Percentiles rank a stretch among this genome's conserved stretches.
These are phyloP conservation scores for Cytospora mali DNA, from an alignment of 2,329 filamentous ascomycete genomes.

Conservation along the genomic window DNA sequence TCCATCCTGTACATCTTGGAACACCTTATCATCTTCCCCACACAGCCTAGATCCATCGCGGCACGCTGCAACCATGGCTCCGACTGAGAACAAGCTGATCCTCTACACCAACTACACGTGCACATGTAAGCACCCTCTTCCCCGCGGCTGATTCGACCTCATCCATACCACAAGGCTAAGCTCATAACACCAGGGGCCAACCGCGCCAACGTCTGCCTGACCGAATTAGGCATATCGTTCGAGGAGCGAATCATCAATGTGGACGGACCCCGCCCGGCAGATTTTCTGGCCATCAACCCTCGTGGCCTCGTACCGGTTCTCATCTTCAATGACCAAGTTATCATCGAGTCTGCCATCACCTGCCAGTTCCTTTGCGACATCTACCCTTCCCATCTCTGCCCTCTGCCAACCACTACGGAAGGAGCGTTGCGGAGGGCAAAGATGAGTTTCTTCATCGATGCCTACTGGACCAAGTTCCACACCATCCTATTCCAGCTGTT, in stretches of 20 bases:
- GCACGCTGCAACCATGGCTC: conserved; percentile 27
- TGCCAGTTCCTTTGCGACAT: conserved; percentile 68
- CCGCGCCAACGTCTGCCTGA: conserved; percentile 68
- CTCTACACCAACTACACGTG: conserved; percentile 70
- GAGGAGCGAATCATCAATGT: conserved; percentile 73
- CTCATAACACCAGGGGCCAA: conserved; percentile 59
- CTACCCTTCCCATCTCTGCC: conserved; percentile 67
- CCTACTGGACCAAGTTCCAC: conserved; percentile 65
- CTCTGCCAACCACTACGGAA: conserved; percentile 48
- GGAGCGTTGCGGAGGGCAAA: conserved; percentile 62
- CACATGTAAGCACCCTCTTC: conserved; percentile 50
- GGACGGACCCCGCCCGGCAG: conserved; percentile 63
- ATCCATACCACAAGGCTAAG: not conserved
- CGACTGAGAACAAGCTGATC: conserved; percentile 52
- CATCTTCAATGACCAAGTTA: conserved; percentile 64
- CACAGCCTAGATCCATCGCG: not conserved
- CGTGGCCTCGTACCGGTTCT: conserved; percentile 72
- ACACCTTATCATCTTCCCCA: not conserved
- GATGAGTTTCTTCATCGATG: conserved; percentile 70
- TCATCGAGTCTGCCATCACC: conserved; percentile 71
- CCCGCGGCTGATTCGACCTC: not conserved
- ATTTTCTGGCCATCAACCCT: conserved; percentile 74
- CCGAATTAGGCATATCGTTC: conserved; percentile 63
- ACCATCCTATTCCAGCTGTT: conserved; percentile 47
- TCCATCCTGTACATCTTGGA: not conserved